phyloP scores from a whole-genome alignment of 148 eudicot genomes.

The Silene latifolia region DNA sequence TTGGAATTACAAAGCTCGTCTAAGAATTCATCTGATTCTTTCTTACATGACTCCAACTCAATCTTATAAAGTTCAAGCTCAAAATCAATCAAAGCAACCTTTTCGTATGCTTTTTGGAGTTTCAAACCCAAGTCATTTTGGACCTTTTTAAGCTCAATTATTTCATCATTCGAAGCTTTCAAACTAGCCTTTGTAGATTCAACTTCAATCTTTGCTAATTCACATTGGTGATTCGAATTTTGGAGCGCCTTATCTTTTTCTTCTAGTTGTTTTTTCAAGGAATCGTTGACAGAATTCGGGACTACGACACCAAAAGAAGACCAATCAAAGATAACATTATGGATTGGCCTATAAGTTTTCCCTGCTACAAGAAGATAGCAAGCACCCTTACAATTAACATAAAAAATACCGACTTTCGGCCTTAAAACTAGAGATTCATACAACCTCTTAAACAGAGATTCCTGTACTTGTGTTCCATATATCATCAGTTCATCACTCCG shows the following conservation, averaged over 20 bases:
- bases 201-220: not conserved
- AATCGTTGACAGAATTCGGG: conserved; percentile 17
- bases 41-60: conserved; percentile 28
- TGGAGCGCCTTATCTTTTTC: not conserved
- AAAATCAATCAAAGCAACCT: conserved; percentile 23
- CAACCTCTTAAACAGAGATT: conserved; percentile 1
- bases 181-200: not conserved
- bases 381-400: conserved; percentile 22
- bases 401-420: conserved; percentile 5
- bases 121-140: conserved; percentile 15
- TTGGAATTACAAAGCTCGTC: conserved; percentile 17
- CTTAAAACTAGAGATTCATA: not conserved
- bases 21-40: conserved; percentile 18
- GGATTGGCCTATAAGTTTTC: not conserved
- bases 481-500: not conserved
- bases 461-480: conserved; percentile 15
- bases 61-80: conserved; percentile 25
- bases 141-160: conserved; percentile 8
- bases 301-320: conserved; percentile 18
- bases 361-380: not conserved
- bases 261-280: not conserved
- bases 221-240: not conserved
- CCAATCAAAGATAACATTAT: conserved; percentile 27
- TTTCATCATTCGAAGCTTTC: conserved; percentile 15
- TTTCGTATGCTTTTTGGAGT: conserved; percentile 15